These are phyloP conservation scores for Neurospora terricola DNA, from an alignment of 495 filamentous ascomycete species.

Conservation along the genomic window DNA sequence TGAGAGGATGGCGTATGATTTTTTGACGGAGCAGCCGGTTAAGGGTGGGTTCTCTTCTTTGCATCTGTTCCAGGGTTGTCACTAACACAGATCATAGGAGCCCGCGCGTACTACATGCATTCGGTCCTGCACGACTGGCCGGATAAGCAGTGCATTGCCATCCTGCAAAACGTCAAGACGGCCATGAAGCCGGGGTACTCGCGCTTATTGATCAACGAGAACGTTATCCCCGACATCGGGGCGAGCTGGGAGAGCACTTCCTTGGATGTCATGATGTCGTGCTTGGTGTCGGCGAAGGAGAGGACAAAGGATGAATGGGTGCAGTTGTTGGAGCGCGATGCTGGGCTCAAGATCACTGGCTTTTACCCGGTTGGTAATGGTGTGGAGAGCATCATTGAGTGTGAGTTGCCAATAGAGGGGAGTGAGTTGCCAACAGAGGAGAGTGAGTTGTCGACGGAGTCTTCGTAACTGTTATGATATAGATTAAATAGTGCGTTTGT, in stretches of 20 bases:
- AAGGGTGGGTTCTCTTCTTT: constrained; percentile 27
- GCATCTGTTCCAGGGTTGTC: no score
- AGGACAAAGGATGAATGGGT: constrained; percentile 24
- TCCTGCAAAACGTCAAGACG: constrained; percentile 25
- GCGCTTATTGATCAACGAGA: constrained; percentile 44
- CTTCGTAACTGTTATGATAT: not conserved
- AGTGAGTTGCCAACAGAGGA: not conserved
- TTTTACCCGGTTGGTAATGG: constrained; percentile 29
- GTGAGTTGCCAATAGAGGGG: constrained; percentile 10
- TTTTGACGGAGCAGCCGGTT: constrained; percentile 34
- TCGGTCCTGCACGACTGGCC: constrained; percentile 41
- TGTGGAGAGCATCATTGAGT: constrained; percentile 36
- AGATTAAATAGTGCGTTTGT: not conserved
- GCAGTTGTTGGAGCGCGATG: constrained; percentile 14
- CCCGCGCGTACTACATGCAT: constrained; percentile 34
- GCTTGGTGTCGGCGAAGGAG: constrained; percentile 19
- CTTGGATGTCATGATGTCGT: constrained; percentile 27
- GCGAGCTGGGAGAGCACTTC: constrained; percentile 35
- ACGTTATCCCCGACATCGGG: constrained; percentile 34
- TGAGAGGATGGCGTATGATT: constrained; percentile 30
- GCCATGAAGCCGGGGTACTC: constrained; percentile 41
- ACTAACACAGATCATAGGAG: constrained; percentile 14
- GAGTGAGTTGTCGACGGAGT: not conserved
- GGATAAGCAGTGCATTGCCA: constrained; percentile 29
- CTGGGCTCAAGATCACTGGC: constrained; percentile 33